Conservation (phyloP, 2,329 filamentous ascomycete genomes). For the Domatiomyces catenatus region DNA sequence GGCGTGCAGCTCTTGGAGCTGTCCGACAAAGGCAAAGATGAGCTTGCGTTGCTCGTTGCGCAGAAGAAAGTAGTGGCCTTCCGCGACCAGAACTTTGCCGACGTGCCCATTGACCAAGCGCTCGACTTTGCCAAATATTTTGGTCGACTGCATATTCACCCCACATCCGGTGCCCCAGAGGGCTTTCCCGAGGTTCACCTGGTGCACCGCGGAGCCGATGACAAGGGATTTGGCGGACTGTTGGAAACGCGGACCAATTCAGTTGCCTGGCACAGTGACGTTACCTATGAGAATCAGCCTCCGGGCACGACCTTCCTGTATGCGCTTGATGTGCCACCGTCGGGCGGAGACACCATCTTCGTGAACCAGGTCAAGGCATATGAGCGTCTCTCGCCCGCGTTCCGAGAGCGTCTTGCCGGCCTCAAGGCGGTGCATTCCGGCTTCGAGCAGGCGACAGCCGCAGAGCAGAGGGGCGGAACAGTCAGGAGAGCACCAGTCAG, state of each 20-base stretch:
- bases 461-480: slow-evolving; percentile 33
- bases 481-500: slow-evolving; percentile 27
- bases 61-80: slow-evolving; percentile 23
- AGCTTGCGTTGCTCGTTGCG: slow-evolving; percentile 22
- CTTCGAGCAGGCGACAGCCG: slow-evolving; percentile 60
- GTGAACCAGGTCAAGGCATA: slow-evolving; percentile 69
- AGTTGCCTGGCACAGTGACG: slow-evolving; percentile 71
- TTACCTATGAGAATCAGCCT: slow-evolving; percentile 76
- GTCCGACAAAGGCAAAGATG: slow-evolving; percentile 19
- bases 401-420: slow-evolving; percentile 66
- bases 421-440: slow-evolving; percentile 66
- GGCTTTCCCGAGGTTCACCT: slow-evolving; percentile 63
- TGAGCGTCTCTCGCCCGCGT: slow-evolving; percentile 59
- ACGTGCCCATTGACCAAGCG: slow-evolving; percentile 15
- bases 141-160: slow-evolving; percentile 68
- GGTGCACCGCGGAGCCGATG: slow-evolving; percentile 56
- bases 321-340: slow-evolving; percentile 63
- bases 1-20: slow-evolving; percentile 22
- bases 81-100: slow-evolving; percentile 25
- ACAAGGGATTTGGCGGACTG: slow-evolving; percentile 45
- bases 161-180: slow-evolving; percentile 58
- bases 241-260: slow-evolving; percentile 59
- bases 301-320: slow-evolving; percentile 84
- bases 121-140: slow-evolving; percentile 52
- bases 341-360: slow-evolving; percentile 75